Percentiles rank a stretch among this genome's conserved stretches.
phyloP scores from a whole-genome alignment of 495 filamentous ascomycete genomes.

The Hypoxylon fragiforme region DNA sequence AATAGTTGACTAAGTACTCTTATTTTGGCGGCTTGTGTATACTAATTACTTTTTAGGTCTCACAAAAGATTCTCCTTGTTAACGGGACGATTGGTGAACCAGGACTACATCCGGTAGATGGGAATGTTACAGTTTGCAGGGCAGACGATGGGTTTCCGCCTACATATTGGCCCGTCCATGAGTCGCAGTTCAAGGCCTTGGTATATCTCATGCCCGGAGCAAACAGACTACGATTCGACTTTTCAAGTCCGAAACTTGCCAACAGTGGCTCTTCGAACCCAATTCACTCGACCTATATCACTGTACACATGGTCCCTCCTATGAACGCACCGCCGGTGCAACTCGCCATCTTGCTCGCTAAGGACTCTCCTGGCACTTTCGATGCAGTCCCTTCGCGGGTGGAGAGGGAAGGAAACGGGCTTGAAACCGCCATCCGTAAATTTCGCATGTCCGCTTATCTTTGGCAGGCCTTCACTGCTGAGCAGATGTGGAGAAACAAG shows the following conservation, averaged over 20 bases:
- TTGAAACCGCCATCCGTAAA: constrained; percentile 80
- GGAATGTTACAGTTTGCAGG: constrained; percentile 75
- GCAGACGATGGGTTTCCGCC: constrained; percentile 83
- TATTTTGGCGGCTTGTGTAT: too few relatives aligned
- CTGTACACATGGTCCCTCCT: constrained; percentile 81
- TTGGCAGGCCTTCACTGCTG: constrained; percentile 93
- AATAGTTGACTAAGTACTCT: too few relatives aligned
- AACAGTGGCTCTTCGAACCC: constrained; percentile 68
- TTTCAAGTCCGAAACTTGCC: constrained; percentile 76
- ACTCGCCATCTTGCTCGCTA: constrained; percentile 79
- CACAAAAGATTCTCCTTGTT: constrained; percentile 84
- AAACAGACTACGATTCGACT: constrained; percentile 84
- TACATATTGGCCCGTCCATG: constrained; percentile 79
- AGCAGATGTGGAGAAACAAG: constrained; percentile 89
- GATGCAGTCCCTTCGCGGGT: constrained; percentile 76
- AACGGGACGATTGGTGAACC: constrained; percentile 79
- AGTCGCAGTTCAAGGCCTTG: constrained; percentile 86
- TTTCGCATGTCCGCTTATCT: constrained; percentile 90
- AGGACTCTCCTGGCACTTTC: constrained; percentile 84
- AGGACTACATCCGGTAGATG: constrained; percentile 70
- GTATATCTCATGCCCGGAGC: constrained; percentile 85
- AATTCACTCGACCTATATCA: constrained; percentile 76
- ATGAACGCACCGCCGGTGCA: constrained; percentile 77
- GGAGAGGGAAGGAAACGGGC: constrained; percentile 75
- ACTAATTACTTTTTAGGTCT: constrained; percentile 59